These are phyloP conservation scores for Fagopyrum tataricum DNA, from an alignment of 148 eudicot genomes.

Conservation along the genomic window DNA sequence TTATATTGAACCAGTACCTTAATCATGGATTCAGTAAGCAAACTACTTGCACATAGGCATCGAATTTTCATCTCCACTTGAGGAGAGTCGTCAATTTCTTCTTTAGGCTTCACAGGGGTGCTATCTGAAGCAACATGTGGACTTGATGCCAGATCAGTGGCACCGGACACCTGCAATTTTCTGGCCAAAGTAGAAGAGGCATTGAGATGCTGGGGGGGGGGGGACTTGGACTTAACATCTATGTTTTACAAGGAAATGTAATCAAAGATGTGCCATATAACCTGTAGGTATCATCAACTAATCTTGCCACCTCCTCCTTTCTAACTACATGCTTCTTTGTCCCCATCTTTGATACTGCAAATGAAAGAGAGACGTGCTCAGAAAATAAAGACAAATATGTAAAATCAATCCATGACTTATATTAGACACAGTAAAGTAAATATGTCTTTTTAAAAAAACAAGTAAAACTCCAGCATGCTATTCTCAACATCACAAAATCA, in stretches of 20 bases:
- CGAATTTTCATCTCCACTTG: conserved; percentile 50
- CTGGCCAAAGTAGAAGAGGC: conserved; percentile 20
- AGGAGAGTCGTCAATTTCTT: conserved; percentile 56
- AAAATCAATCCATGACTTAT: neutral
- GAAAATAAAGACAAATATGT: neutral
- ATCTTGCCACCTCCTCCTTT: too few species aligned
- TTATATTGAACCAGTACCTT: conserved; percentile 27
- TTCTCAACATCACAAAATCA: too few species aligned
- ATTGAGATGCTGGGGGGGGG: neutral
- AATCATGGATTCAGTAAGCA: conserved; percentile 57
- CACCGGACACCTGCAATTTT: conserved; percentile 48
- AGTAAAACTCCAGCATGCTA: neutral
- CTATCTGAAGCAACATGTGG: conserved; percentile 45
- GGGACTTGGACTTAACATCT: neutral
- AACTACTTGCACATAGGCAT: conserved; percentile 64
- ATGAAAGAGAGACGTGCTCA: conserved; percentile 18
- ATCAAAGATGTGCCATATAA: neutral
- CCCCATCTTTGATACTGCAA: conserved; percentile 42
- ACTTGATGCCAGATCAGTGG: conserved; percentile 1
- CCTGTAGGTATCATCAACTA: too few species aligned
- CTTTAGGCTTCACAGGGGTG: conserved; percentile 51
- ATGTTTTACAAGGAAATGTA: neutral
- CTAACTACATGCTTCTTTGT: too few species aligned
- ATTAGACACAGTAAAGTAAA: neutral
- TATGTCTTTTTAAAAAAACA: neutral